Evolutionary conservation across 148 eudicot species (phyloP), one percentile per base, ranked within the genome.

Genomic region (Cornus controversa): DNA sequence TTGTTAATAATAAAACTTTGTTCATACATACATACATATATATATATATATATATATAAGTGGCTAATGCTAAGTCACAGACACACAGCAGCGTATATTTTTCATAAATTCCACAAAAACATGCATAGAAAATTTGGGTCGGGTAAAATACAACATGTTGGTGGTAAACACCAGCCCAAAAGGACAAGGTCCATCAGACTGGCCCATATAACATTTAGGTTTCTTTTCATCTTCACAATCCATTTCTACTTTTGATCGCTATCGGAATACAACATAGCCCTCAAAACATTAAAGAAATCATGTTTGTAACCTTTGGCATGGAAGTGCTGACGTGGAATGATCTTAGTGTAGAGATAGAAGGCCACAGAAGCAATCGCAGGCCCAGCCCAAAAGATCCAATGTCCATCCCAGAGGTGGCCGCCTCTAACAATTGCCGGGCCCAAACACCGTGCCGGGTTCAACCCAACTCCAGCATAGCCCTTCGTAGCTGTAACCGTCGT

Each of bases 371-470:
- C 70, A 31, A 67, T 67, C 1, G 72, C 66, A 14, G 88, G 90
- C 67, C 86, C 88, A 23, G 26, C 86, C 88, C 86, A 85, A 77
- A 85, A 87, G 2, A 87, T 80, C 88, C 86, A 87, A 37, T 87
- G 90, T 42, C 86, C 84, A 25, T 77, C 72, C 90, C 87, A 87
- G 4, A 87, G 76, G 25, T 87, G 86, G 20, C 87, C 90, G 13
- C 87, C 86, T 77, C 90, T 82, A 7, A 81, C 82, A 27, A 85
- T 69, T 0, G 88, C 86, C 5, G 87, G 84, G 29, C 90, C 90
- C 47, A 87, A 78, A 63, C 90, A 87, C 80, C 90, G 80, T 0
- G 86, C 86, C n/a, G 87, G 90, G 67, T 84, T 87, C 54, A 87
- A 54, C 40, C 87, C 87, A 0, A 83, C 90, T 11, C 90, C 90